These are phyloP conservation scores for Macrophomina phaseolina DNA, from an alignment of 2,329 filamentous ascomycete genomes.

Conservation along the genomic window DNA sequence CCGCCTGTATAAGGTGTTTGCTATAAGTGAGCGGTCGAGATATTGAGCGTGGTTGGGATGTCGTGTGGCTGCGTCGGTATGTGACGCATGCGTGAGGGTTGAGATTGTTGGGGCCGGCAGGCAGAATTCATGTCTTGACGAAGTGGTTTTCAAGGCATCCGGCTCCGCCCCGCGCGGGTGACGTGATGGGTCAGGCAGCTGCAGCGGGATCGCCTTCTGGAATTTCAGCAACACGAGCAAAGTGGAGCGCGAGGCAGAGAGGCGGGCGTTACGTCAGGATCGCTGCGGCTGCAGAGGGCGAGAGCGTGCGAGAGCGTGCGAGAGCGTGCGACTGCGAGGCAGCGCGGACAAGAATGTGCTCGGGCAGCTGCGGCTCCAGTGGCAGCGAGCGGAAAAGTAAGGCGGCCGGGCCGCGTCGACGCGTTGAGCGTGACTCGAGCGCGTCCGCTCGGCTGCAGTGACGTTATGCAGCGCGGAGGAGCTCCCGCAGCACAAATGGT, in stretches of 20 bases:
- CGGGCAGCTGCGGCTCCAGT: neutral
- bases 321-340: neutral
- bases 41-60: neutral
- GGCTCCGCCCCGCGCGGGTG: conserved; percentile 10
- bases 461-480: conserved; percentile 18
- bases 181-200: conserved; percentile 13
- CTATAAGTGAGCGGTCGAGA: neutral
- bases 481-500: conserved; percentile 1
- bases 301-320: neutral
- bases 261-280: conserved; percentile 14
- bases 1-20: neutral
- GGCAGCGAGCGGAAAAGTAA: neutral
- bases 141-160: conserved; percentile 17
- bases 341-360: neutral
- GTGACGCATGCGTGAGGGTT: neutral
- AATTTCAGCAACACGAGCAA: conserved; percentile 1
- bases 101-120: neutral
- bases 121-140: neutral
- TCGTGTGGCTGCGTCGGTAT: neutral
- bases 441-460: neutral
- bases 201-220: conserved; percentile 14
- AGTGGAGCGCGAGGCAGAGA: conserved; percentile 4
- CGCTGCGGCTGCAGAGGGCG: neutral
- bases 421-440: conserved; percentile 4
- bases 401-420: neutral